phyloP scores from a whole-genome alignment of 371 early-diverging fungal genomes.

The Zancudomyces culisetae region DNA sequence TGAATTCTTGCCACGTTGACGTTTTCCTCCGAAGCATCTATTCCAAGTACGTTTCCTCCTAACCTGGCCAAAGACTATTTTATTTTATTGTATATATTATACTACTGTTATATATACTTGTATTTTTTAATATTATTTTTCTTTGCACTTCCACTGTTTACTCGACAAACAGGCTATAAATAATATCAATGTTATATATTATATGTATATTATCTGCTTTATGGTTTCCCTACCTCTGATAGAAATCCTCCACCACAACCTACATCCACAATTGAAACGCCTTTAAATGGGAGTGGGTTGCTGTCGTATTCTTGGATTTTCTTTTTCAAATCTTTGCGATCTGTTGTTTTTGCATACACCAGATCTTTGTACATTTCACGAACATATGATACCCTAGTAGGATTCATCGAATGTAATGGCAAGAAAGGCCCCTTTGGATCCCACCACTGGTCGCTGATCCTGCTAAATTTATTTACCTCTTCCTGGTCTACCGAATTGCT shows the following conservation, averaged over 20 bases:
- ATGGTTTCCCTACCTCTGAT: constrained; percentile 29
- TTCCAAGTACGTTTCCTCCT: constrained; percentile 62
- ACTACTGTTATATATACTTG: no score
- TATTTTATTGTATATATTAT: no score
- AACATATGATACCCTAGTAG: constrained; percentile 61
- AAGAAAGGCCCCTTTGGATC: constrained; percentile 68
- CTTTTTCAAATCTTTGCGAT: neutral
- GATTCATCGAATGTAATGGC: constrained; percentile 81
- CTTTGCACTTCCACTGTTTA: no score
- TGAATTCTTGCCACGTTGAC: constrained; percentile 63
- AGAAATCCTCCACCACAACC: constrained; percentile 91
- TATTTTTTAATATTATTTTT: no score
- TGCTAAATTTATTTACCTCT: constrained; percentile 69
- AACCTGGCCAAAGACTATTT: constrained; percentile 52
- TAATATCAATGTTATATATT: no score
- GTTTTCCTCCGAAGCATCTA: constrained; percentile 72
- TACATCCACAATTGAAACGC: constrained; percentile 59
- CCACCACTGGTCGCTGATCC: constrained; percentile 75
- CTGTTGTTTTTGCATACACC: neutral
- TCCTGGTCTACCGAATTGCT: constrained; percentile 11
- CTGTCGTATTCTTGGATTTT: neutral
- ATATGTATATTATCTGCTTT: no score
- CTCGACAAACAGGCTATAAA: no score
- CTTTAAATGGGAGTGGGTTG: constrained; percentile 28
- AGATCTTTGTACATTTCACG: constrained; percentile 30